phyloP scores from a whole-genome alignment of 257 asterid species.

The Solanum raphanifolium region DNA sequence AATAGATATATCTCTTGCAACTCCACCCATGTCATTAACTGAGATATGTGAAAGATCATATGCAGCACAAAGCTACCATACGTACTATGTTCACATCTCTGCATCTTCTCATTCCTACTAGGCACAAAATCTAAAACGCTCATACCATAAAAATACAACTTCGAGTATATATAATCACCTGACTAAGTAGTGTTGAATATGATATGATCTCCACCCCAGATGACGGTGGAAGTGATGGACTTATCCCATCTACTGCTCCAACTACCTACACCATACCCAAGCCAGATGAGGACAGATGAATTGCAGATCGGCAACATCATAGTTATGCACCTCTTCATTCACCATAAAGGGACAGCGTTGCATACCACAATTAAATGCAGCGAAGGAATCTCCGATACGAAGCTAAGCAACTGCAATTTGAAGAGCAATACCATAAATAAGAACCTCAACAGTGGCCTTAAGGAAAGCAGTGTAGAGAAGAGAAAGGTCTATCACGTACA shows the following conservation, averaged over 20 bases:
- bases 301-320: not conserved
- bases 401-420: constrained; percentile 56
- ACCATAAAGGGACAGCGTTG: not conserved
- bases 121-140: not conserved
- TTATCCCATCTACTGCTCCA: constrained; percentile 73
- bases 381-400: constrained; percentile 68
- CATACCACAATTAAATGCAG: constrained; percentile 78
- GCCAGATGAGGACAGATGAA: not conserved
- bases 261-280: constrained; percentile 46
- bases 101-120: not conserved
- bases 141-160: not conserved
- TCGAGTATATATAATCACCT: constrained; percentile 18
- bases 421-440: not conserved
- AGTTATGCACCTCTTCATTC: not conserved
- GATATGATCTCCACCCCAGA: constrained; percentile 59
- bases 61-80: not conserved
- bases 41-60: not conserved
- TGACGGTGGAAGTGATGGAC: constrained; percentile 67
- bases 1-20: not conserved
- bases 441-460: not conserved
- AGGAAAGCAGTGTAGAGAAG: not conserved
- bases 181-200: constrained; percentile 50
- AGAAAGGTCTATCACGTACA: not conserved
- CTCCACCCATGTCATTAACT: not conserved
- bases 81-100: not conserved